A percentile compares a stretch with the other conserved stretches of the same genome.
Evolutionary conservation across 176 grass and related monocot species (phyloP).

Genomic region (Stipa capillata): DNA sequence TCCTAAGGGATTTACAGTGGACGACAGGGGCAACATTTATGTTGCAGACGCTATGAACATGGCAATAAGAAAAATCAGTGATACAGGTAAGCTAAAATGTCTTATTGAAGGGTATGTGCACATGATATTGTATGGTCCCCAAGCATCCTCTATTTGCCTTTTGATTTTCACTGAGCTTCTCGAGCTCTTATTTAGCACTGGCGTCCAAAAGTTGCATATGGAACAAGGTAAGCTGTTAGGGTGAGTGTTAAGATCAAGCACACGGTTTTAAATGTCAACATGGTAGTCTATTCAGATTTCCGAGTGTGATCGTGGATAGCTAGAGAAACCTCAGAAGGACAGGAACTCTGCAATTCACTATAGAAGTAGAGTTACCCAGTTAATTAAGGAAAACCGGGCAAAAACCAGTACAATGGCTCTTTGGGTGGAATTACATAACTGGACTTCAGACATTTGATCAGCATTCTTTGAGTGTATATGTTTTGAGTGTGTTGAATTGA

Average conservation of each 20-base stretch:
- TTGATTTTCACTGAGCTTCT: slow-evolving; percentile 9
- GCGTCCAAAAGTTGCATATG: slow-evolving; percentile 1
- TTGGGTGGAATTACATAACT: neutral
- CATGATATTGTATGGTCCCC: slow-evolving; percentile 14
- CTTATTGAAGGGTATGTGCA: neutral
- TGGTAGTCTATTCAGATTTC: neutral
- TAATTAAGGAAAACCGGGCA: too few species aligned
- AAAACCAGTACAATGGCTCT: too few species aligned
- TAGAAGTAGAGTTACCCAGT: too few species aligned
- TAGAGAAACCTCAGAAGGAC: too few species aligned
- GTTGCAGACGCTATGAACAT: slow-evolving; percentile 95
- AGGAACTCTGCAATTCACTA: too few species aligned
- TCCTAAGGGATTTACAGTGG: slow-evolving; percentile 83
- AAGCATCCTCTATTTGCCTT: slow-evolving; percentile 21
- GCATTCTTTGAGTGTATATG: neutral
- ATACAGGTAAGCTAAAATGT: slow-evolving; percentile 60
- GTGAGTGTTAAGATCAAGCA: neutral
- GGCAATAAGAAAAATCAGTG: slow-evolving; percentile 96
- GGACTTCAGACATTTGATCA: neutral
- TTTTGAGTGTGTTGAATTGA: neutral
- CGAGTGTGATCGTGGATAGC: neutral
- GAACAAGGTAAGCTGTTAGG: neutral
- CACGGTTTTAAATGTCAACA: neutral
- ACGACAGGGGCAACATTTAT: slow-evolving; percentile 89
- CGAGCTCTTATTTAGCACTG: neutral